Base-by-base conservation (phyloP, 2,329 filamentous ascomycete species). In the Colletotrichum sp. region DNA sequence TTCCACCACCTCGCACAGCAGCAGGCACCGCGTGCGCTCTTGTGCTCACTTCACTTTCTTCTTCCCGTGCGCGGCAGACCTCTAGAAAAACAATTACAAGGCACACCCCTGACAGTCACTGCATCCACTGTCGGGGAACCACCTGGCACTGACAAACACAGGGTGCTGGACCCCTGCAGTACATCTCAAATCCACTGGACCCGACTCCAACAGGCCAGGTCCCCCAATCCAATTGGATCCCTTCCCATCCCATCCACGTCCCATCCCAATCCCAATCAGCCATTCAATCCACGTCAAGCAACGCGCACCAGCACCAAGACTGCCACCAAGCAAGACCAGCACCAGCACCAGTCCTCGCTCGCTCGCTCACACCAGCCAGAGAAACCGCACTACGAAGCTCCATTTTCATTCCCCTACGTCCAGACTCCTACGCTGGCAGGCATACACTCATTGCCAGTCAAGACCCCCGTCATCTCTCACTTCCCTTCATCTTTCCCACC, bases 81-180 rank as follows among this genome's bases (percentile, higher is more conserved):
- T 60, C 66, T 66, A 43, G 66, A 68, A 21, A 28, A 36, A 58
- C n/a, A 30, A 48, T 26, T 70, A 63, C 67, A 70, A 32, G 57
- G 30, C 43, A 26, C 30, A 43, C 34, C 55, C 70, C 55, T 60
- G 64, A 36, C 32, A 26, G n/a, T 52, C 15, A 30, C 61, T 32
- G 48, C 30, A 36, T 38, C 38, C 65, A 64, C 71, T 57, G 66
- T 73, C 71, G 67, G 67, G 67, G 67, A 74, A 71, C 67, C 52
- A 60, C 72, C 67, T 74, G 67, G 72, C 34, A 58, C 26, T 28
- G 32, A 67, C 69, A 68, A 75, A 73, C 63, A 68, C 69, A 67
- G 55, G 64, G 34, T n/a, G n/a, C 38, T 64, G 57, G 69, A 73
- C 70, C 73, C 73, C 73, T 75, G 69, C 73, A 28, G 70, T 58